Evolutionary conservation across 306 rosid species (phyloP), one percentile per base, ranked within the genome.

Genomic region (Vachellia collinsii): DNA sequence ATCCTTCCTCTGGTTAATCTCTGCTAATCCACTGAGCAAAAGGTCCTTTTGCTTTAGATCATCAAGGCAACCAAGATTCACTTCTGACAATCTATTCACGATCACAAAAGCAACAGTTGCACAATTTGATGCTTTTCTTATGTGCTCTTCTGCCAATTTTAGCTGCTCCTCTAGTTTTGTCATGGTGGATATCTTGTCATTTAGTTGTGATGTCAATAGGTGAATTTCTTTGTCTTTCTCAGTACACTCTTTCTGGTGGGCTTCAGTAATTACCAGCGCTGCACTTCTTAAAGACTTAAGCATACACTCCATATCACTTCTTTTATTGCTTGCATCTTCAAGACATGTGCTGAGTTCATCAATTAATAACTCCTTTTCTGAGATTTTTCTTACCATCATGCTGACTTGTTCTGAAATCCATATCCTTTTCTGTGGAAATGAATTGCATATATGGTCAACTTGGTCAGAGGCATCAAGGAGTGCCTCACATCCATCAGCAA

Each of bases 341-440:
- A 95, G 85, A 80, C 93, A 93, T 48, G 88, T 80, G 81, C 93
- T 75, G 46, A 95, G 89, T 69, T 95, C 96, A 42, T 93, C 96
- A 87, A 93, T 81, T 76, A 95, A 56, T 66, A 89, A 77, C 61
- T 93, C 99, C 88, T 93, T 95, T 66, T 95, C 98, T 47, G 90
- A 87, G 59, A 92, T 84, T 82, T 81, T 80, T 85, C 87, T 83
- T 58, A 81, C 88, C 81, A 89, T 82, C 87, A 78, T 86, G 82
- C 94, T 86, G 66, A 90, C 91, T 84, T 95, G 93, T 86, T 93
- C 96, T 9, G 97, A 95, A 82, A 93, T 90, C 98, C 98, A 89
- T 69, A 95, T 95, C 89, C 99, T 86, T 88, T 88, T 91, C 61
- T 88, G 93, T 16, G 98, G 91, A 90, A 93, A 80, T 76, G 96